A percentile compares a stretch with the other conserved stretches of the same genome.
phyloP scores from a whole-genome alignment of 768 basidiomycete genomes.

The Tephrocybe sp. region DNA sequence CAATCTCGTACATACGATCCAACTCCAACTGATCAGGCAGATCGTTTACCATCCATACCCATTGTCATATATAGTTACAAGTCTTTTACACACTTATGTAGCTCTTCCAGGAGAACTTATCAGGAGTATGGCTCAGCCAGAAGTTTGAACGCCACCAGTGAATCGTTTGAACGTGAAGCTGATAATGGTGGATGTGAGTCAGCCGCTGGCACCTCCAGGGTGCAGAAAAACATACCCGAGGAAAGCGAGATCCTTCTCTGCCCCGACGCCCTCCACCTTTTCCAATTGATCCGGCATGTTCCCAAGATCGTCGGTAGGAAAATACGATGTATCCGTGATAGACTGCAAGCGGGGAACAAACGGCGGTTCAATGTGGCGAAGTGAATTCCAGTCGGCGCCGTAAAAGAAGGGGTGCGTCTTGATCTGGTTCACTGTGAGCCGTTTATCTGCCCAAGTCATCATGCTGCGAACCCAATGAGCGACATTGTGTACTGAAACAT shows the following conservation, averaged over 20 bases:
- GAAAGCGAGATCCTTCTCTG: slow-evolving; percentile 69
- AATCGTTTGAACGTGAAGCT: slow-evolving; percentile 88
- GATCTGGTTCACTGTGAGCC: slow-evolving; percentile 81
- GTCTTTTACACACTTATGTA: slow-evolving; percentile 4
- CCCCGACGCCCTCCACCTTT: slow-evolving; percentile 56
- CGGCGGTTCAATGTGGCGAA: slow-evolving; percentile 92
- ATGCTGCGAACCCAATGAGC: slow-evolving; percentile 45
- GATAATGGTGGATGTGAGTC: not conserved
- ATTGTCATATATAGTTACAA: not conserved
- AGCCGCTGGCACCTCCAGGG: not conserved
- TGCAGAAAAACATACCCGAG: slow-evolving; percentile 44
- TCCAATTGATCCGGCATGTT: slow-evolving; percentile 62
- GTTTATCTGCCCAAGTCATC: slow-evolving; percentile 78
- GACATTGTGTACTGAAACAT: not conserved
- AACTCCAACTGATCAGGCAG: too few relatives aligned
- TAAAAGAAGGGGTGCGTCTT: slow-evolving; percentile 93
- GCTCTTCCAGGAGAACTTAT: not conserved
- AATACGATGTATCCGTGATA: slow-evolving; percentile 92
- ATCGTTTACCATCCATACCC: too few relatives aligned
- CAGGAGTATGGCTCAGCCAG: slow-evolving; percentile 10
- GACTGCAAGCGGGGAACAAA: slow-evolving; percentile 93
- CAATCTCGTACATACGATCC: not conserved
- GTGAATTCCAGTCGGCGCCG: slow-evolving; percentile 90
- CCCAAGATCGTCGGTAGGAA: slow-evolving; percentile 91
- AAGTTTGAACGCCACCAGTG: slow-evolving; percentile 33